Base-by-base conservation (phyloP, 108 stramenopile genomes). In the Aurantiochytrium sp. region DNA sequence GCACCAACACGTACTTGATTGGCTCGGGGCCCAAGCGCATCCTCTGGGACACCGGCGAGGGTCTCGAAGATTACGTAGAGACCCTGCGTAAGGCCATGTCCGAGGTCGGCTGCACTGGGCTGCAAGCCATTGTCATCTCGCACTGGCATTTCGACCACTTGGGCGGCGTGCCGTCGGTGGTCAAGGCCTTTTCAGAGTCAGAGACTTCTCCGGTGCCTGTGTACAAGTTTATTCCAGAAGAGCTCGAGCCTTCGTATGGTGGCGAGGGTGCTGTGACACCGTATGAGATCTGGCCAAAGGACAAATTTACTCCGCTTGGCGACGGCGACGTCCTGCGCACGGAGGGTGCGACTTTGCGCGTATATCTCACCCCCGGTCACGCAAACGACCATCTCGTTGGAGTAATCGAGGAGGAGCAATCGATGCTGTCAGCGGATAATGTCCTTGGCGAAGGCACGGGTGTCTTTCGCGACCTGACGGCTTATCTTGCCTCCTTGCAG, bases 1-100 rank as follows among this genome's bases (percentile, higher is more conserved):
- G 60, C 35, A 93, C 92, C 28, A 92, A 92, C 89, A 91, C 91
- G 42, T 93, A 92, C 71, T 44, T 93, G 5, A 58, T 93, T 21
- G 92, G 92, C 29, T 89, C 59, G 5, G 92, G 92, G 5, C 16
- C 47, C 19, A 10, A 25, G 35, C 55, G 92, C 42, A 60, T 91
- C 3, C 91, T 92, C 53, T 35, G 91, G 5, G 92, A 92, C 87
- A 91, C 92, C 10, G 92, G 92, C 44, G 92, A 92, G 49, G 91
- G 92, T 10, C 35, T 47, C 16, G 29, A 43, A 19, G 91, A 35
- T 4, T 92, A 90, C 23, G 42, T 89, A 51, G 42, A 28, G 28
- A 89, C 87, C 5, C 57, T 92, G 28, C n/a, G 87, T 60, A 87
- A 58, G 23, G 91, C 89, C 12, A 88, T 92, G 90, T 8, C 5